Conservation (phyloP, 2,329 filamentous ascomycete species). For the Aspergillus intermedius region DNA sequence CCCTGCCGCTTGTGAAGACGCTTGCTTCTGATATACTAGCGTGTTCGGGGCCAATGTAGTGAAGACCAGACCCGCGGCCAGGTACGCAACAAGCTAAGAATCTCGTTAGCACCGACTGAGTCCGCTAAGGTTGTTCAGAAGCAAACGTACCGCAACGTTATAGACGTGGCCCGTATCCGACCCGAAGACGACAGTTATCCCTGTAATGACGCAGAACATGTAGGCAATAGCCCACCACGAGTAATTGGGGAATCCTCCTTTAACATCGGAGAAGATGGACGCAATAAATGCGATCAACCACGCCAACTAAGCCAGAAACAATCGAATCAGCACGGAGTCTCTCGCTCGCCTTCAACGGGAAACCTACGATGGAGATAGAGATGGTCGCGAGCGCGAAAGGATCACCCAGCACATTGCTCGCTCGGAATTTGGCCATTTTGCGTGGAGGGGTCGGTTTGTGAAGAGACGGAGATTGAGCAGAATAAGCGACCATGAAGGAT, state of each 20-base stretch:
- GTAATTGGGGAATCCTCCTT: constrained; percentile 66
- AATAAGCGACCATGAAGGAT: constrained; percentile 20
- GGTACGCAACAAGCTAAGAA: constrained; percentile 70
- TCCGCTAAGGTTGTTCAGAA: background rate
- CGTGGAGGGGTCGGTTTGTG: constrained; percentile 14
- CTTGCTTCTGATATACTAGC: constrained; percentile 68
- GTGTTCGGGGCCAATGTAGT: constrained; percentile 81
- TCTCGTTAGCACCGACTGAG: background rate
- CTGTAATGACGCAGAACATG: constrained; percentile 74
- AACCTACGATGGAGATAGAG: constrained; percentile 79
- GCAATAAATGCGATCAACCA: constrained; percentile 91
- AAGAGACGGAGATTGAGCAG: constrained; percentile 14
- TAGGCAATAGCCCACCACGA: constrained; percentile 89
- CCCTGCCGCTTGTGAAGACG: constrained; percentile 70
- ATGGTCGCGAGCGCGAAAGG: constrained; percentile 92
- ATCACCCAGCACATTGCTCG: constrained; percentile 90
- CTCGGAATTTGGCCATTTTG: constrained; percentile 54
- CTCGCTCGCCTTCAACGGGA: constrained; percentile 1
- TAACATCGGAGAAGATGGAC: constrained; percentile 65
- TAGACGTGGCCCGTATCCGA: constrained; percentile 82
- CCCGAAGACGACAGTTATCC: constrained; percentile 74
- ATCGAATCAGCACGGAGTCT: background rate
- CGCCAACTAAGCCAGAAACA: constrained; percentile 59
- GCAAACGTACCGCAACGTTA: constrained; percentile 64
- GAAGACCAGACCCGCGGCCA: constrained; percentile 75